A percentile compares a stretch with the other conserved stretches of the same genome.
Evolutionary conservation across 176 grass and related monocot genomes (phyloP).

Genomic region (Stipa capillata): DNA sequence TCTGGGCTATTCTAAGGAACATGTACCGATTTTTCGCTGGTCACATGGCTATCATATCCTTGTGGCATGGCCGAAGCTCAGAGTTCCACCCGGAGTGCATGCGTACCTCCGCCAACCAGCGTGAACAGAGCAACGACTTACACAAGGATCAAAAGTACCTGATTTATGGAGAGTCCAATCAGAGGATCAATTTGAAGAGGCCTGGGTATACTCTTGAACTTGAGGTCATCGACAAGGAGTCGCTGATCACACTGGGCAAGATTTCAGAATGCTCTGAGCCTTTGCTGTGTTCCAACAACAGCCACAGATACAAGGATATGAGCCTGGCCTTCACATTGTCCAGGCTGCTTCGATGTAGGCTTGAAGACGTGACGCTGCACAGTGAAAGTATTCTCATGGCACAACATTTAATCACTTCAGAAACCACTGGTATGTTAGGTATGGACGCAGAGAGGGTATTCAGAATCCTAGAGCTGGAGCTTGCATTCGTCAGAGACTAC

Average conservation of each 20-base stretch:
- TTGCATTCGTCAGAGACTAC: not conserved
- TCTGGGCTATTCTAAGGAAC: not conserved
- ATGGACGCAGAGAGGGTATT: not conserved
- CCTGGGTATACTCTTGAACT: not conserved
- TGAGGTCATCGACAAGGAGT: fast-evolving
- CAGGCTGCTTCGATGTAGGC: constrained; percentile 13
- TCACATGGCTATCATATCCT: not conserved
- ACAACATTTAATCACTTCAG: not conserved
- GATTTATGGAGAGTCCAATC: not conserved
- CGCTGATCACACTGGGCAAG: not conserved
- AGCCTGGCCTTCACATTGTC: constrained; percentile 5
- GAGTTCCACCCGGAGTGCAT: not conserved
- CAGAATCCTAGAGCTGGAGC: constrained; percentile 6
- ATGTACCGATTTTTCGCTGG: not conserved
- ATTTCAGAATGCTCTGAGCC: not conserved
- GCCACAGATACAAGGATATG: not conserved
- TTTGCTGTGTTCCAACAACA: not conserved
- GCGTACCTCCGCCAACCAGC: too few species aligned
- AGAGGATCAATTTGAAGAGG: not conserved
- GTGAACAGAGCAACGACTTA: not conserved
- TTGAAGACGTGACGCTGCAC: constrained; percentile 1
- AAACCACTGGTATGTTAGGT: too few species aligned
- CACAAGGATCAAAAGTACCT: not conserved
- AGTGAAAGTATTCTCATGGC: not conserved
- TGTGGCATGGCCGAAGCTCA: not conserved